phyloP scores from a whole-genome alignment of 495 filamentous ascomycete species.

The Lepidopterella palustris region DNA sequence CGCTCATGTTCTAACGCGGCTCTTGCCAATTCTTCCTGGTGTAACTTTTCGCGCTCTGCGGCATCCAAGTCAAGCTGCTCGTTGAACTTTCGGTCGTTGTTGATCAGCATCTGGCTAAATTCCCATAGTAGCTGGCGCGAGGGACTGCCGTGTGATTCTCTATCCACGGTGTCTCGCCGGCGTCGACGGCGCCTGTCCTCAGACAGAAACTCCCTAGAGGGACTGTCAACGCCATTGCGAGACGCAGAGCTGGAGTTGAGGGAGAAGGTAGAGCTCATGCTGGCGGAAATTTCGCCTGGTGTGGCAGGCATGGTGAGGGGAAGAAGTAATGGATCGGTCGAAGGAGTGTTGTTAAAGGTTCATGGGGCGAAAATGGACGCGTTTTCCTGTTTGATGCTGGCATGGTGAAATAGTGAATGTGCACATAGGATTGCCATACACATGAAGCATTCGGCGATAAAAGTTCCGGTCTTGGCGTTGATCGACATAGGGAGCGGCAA shows the following conservation, averaged over 20 bases:
- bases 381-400: too few relatives aligned
- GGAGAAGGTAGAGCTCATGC: slow-evolving; percentile 11
- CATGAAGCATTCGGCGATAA: too few relatives aligned
- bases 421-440: too few relatives aligned
- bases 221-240: slow-evolving; percentile 12
- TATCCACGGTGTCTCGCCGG: not conserved
- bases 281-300: slow-evolving; percentile 9
- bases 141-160: slow-evolving; percentile 13
- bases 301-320: slow-evolving; percentile 9
- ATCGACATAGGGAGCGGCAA: too few relatives aligned
- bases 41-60: slow-evolving; percentile 28
- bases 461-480: too few relatives aligned
- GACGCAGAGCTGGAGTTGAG: slow-evolving; percentile 13
- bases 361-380: too few relatives aligned
- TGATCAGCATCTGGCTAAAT: slow-evolving; percentile 27
- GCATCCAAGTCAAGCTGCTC: slow-evolving; percentile 10
- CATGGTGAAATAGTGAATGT: too few relatives aligned
- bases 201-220: not conserved
- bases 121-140: slow-evolving; percentile 28
- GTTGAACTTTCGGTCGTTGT: slow-evolving; percentile 23
- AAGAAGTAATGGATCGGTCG: not conserved
- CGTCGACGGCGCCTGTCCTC: not conserved
- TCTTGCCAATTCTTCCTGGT: slow-evolving; percentile 56
- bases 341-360: not conserved
- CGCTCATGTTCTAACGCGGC: slow-evolving; percentile 57